Base-by-base conservation (phyloP, 2,329 filamentous ascomycete genomes). In the Tolypocladium cylindrosporum region DNA sequence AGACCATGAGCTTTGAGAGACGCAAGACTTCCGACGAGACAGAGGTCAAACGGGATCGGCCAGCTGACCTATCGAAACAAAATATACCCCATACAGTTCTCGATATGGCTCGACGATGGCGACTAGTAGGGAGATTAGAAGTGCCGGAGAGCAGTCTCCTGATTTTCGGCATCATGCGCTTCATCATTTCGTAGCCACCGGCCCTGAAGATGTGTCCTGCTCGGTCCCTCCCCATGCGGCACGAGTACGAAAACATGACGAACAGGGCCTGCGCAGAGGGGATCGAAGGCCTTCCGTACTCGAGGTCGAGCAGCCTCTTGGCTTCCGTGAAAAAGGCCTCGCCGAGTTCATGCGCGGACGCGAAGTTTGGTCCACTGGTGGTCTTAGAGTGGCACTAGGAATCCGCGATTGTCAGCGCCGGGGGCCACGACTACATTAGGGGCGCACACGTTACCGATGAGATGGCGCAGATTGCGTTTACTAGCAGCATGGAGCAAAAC, bases 391-490 rank as follows among this genome's bases (percentile, higher is more conserved):
- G 37, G 37, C 37, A 40, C 37, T 40, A 16, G 14, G 37, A 16
- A 14, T 16, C 37, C 5, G 37, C 14, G 5, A 40, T 7, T 5
- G 37, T 40, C 14, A 40, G 37, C 37, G 37, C 14, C 37, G 37
- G 13, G 13, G 6, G 37, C 37, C 37, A 40, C 37, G 37, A 14
- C 13, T 16, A 7, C 37, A 40, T 4, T 16, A 40, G 14, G 4
- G 14, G 37, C 14, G 37, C 24, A 45, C 31, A 11, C 9, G 50
- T 56, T 40, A 39, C 42, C 13, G 43, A 21, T 6, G 55, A n/a
- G 13, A 55, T 42, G 11, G 55, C 55, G 39, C 55, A 57, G 36
- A 57, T 54, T 21, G 55, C 34, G n/a, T 57, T 57, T 27, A 57
- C 55, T 3, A 57, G 55, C 19, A 57, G 40, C 21, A 39, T 19